Evolutionary conservation across 176 grass and related monocot species (phyloP).

Genomic region (Oryza brachyantha): DNA sequence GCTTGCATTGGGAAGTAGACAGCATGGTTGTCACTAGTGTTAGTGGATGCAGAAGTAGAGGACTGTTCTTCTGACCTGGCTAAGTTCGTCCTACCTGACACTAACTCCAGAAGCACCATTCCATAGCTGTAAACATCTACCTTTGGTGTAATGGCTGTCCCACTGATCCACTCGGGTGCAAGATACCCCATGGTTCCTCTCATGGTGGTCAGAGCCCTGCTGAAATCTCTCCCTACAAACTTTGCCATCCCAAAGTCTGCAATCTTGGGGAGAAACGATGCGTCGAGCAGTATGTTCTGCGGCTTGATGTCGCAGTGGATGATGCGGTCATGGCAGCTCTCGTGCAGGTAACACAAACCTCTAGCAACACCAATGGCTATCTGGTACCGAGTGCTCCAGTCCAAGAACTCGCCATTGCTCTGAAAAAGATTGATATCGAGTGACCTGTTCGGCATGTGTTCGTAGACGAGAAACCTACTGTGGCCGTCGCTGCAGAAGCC

Average conservation of each 20-base stretch:
- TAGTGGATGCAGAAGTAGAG: neutral
- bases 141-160: slow-evolving; percentile 24
- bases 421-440: slow-evolving; percentile 39
- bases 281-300: slow-evolving; percentile 52
- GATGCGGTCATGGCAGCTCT: slow-evolving; percentile 43
- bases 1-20: slow-evolving; percentile 24
- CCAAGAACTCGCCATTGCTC: neutral
- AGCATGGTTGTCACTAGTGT: neutral
- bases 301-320: slow-evolving; percentile 63
- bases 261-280: slow-evolving; percentile 18
- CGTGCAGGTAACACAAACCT: slow-evolving; percentile 49
- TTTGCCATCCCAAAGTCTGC: slow-evolving; percentile 58
- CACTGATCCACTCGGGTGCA: slow-evolving; percentile 49
- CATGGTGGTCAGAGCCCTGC: slow-evolving; percentile 41
- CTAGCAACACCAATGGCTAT: slow-evolving; percentile 28
- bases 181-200: slow-evolving; percentile 54
- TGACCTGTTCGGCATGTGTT: slow-evolving; percentile 46
- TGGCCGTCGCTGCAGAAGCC: slow-evolving; percentile 47
- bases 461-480: slow-evolving; percentile 42
- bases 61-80: neutral
- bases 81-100: slow-evolving; percentile 32
- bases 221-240: slow-evolving; percentile 40
- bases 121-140: slow-evolving; percentile 58
- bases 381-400: slow-evolving; percentile 34
- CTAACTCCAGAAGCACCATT: slow-evolving; percentile 51